Base-by-base conservation (phyloP, 352 stramenopile genomes). In the Phytophthora constricta region DNA sequence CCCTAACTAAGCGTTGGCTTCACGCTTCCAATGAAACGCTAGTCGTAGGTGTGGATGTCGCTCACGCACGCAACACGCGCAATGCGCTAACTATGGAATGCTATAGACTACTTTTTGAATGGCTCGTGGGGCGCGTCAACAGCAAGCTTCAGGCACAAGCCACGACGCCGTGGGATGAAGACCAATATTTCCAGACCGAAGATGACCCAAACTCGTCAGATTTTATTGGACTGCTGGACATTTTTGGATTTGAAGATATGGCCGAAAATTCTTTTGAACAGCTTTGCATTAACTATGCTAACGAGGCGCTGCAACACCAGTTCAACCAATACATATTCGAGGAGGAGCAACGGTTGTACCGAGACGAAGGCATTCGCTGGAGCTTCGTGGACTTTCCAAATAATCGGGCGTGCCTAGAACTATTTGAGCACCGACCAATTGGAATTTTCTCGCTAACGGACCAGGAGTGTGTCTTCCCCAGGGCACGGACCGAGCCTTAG, bases 251-350 rank as follows among this genome's bases (percentile, higher is more conserved):
- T 56, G 89, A 97, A 68, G 86, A 93, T 63, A 92, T 97, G 81
- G 75, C 75, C 0, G 67, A 84, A 19, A 97, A 97, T 65, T 92
- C 80, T 23, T 96, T 97, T 42, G 89, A 97, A 67, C 89, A 97
- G 62, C 76, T 97, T n/a, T 97, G 87, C 58, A 97, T 97, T 73
- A 97, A 97, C 65, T 97, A 95, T 58, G 85, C 89, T 41, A 97
- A 97, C 61, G 89, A 97, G 62, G 77, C 84, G 42, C 74, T 97
- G 17, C 89, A 97, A 64, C 81, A 93, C 43, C 89, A 97, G 65
- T 97, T 97, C 72, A 97, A 96, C 54, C 70, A 86, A 72, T 94
- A 95, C 63, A 91, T 98, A 28, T 98, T 99, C 48, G 96, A 97
- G 47, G 74, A 96, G 9, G 88, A 97, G 66, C 87, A 97, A 62